Conservation (phyloP, 1,284 basidiomycete genomes). For the Trametes versicolor region DNA sequence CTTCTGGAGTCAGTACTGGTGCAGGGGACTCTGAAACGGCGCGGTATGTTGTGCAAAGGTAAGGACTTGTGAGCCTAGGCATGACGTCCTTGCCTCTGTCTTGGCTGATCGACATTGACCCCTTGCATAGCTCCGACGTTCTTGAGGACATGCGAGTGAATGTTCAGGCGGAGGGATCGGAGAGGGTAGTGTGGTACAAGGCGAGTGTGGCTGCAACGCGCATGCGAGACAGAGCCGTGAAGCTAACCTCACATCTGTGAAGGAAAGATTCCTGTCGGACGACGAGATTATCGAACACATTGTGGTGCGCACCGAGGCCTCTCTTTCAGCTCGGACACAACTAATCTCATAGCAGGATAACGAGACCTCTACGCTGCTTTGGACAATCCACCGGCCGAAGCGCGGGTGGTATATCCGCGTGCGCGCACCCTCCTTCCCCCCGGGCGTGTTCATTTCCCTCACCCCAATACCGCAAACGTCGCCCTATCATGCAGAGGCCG, state of each 20-base stretch:
- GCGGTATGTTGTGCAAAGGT: too few species aligned
- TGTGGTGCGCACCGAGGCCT: slow-evolving; percentile 56
- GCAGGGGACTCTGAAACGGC: too few species aligned
- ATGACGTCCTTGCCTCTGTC: not conserved
- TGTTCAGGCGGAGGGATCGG: slow-evolving; percentile 64
- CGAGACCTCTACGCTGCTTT: slow-evolving; percentile 66
- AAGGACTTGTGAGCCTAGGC: too few species aligned
- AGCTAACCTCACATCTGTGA: slow-evolving; percentile 36
- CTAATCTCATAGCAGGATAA: slow-evolving; percentile 59
- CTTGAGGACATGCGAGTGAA: slow-evolving; percentile 76
- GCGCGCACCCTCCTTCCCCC: slow-evolving; percentile 70
- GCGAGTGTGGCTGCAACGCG: slow-evolving; percentile 48
- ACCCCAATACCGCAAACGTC: slow-evolving; percentile 64
- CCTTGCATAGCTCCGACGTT: slow-evolving; percentile 70
- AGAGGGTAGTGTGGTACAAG: slow-evolving; percentile 78
- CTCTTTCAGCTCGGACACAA: not conserved
- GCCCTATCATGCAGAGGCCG: slow-evolving; percentile 66
- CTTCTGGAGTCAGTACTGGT: not conserved
- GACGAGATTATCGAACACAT: slow-evolving; percentile 79
- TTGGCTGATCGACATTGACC: not conserved
- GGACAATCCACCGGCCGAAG: slow-evolving; percentile 79
- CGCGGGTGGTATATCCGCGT: slow-evolving; percentile 85
- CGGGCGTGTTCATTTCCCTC: slow-evolving; percentile 70
- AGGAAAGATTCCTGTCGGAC: slow-evolving; percentile 79
- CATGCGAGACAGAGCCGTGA: slow-evolving; percentile 1